A percentile compares a stretch with the other conserved stretches of the same genome.
phyloP scores from a whole-genome alignment of 768 basidiomycete genomes.

The Suillus sp. region DNA sequence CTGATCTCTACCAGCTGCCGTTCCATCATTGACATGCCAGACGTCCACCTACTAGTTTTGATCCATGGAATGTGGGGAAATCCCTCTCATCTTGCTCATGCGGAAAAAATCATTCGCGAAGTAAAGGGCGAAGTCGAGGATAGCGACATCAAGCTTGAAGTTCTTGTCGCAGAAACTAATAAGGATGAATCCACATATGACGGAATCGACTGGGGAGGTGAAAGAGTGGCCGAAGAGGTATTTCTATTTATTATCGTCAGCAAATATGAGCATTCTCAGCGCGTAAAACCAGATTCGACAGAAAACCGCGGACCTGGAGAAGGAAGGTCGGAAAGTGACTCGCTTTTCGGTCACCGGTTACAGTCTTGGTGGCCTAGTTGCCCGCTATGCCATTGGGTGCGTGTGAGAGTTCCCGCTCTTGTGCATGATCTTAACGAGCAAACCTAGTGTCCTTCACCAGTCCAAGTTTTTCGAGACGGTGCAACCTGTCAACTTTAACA shows the following conservation, averaged over 20 bases:
- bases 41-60: constrained; percentile 46
- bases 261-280: constrained; percentile 12
- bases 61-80: constrained; percentile 82
- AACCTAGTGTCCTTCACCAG: constrained; percentile 59
- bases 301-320: constrained; percentile 53
- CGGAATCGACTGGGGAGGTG: constrained; percentile 83
- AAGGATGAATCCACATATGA: constrained; percentile 72
- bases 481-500: constrained; percentile 77
- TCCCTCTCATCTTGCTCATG: constrained; percentile 62
- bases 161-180: constrained; percentile 69
- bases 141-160: constrained; percentile 40
- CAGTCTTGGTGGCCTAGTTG: constrained; percentile 77
- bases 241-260: constrained; percentile 11
- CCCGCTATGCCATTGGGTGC: constrained; percentile 76
- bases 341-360: constrained; percentile 80
- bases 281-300: constrained; percentile 49
- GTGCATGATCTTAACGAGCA: constrained; percentile 12
- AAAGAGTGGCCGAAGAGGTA: constrained; percentile 81
- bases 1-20: neutral
- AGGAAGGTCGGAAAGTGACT: constrained; percentile 57
- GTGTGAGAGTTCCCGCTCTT: constrained; percentile 17
- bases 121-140: constrained; percentile 39
- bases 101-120: constrained; percentile 54
- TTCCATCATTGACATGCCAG: constrained; percentile 22
- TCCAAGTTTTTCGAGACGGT: constrained; percentile 72